Conservation (phyloP, 2,329 filamentous ascomycete species). For the Blastomyces gilchristii region DNA sequence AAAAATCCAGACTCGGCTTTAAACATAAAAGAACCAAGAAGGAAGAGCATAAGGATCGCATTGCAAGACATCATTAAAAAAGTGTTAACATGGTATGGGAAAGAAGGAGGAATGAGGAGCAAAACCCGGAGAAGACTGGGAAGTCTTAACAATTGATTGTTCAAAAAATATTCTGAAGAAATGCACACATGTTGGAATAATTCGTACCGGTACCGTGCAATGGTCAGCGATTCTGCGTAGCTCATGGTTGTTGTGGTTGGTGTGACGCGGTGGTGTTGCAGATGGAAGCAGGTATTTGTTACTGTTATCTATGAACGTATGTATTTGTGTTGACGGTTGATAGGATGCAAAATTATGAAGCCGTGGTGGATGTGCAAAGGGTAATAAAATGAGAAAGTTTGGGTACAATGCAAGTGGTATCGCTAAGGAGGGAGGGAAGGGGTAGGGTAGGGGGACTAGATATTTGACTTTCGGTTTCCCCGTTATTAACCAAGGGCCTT, state of each 20-base stretch:
- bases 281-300: background rate
- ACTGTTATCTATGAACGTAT: constrained; percentile 5
- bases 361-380: background rate
- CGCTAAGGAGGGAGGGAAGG: background rate
- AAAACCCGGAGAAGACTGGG: background rate
- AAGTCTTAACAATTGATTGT: background rate
- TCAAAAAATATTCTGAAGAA: background rate
- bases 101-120: background rate
- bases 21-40: background rate
- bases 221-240: background rate
- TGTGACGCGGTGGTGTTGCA: background rate
- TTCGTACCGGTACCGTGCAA: background rate
- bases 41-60: background rate
- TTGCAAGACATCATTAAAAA: no score
- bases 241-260: background rate
- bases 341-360: background rate
- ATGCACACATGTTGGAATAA: background rate
- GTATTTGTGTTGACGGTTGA: constrained; percentile 2
- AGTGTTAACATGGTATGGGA: background rate
- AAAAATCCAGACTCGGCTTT: background rate
- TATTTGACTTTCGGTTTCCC: background rate
- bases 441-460: background rate
- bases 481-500: constrained; percentile 41
- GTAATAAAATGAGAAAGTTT: background rate
- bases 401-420: background rate